Percentiles rank a stretch among this genome's conserved stretches.
Evolutionary conservation across 768 basidiomycete species (phyloP).

Genomic region (Mycena vitilis): DNA sequence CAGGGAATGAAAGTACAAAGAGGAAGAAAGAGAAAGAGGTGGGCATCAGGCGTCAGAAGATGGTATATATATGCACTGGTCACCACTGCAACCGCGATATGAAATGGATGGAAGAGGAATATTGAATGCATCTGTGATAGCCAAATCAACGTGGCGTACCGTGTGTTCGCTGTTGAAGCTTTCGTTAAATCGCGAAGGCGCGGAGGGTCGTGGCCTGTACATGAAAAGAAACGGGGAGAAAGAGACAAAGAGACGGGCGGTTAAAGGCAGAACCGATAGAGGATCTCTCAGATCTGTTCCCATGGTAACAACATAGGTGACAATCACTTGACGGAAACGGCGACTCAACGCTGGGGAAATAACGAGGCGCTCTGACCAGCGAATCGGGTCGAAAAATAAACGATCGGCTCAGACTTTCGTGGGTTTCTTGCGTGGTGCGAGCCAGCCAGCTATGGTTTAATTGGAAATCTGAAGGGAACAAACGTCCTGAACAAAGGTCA

Average conservation of each 20-base stretch:
- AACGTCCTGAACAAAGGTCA: too few species aligned
- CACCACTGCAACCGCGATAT: conserved; percentile 33
- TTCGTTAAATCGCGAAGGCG: conserved; percentile 22
- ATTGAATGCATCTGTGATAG: conserved; percentile 2
- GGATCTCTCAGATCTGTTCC: conserved; percentile 5
- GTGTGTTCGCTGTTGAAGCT: conserved; percentile 32
- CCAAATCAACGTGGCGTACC: conserved; percentile 11
- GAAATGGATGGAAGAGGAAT: conserved; percentile 6
- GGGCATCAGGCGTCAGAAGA: background rate
- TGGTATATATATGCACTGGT: conserved; percentile 16
- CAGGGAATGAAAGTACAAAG: conserved; percentile 1
- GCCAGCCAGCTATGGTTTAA: too few species aligned
- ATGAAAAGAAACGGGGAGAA: conserved; percentile 13
- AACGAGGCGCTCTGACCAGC: background rate
- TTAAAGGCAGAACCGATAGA: background rate
- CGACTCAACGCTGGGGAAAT: background rate
- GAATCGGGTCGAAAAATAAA: background rate
- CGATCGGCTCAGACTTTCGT: background rate
- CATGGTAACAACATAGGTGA: conserved; percentile 30
- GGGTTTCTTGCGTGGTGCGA: too few species aligned
- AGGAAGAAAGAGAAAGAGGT: conserved; percentile 18
- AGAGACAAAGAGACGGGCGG: background rate
- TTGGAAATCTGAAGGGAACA: too few species aligned
- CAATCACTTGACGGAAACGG: conserved; percentile 2
- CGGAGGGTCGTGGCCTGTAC: conserved; percentile 22